Evolutionary conservation across 345 rosid species (phyloP).

Genomic region (Angophora floribunda): DNA sequence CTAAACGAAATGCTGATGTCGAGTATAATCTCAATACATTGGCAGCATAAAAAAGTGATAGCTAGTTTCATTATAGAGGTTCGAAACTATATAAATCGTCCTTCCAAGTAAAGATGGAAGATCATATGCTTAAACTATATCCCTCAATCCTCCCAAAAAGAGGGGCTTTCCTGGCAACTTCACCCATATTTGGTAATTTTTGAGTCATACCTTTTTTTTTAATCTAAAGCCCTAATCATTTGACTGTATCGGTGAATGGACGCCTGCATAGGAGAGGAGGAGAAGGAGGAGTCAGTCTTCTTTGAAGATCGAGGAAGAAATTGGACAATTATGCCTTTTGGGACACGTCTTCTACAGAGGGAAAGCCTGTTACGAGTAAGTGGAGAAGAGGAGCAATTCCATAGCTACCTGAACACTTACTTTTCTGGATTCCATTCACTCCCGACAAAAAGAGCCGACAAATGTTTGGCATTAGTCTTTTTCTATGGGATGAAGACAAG

Average conservation of each 20-base stretch:
- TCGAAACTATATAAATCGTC: accelerated
- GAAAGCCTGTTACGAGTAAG: not conserved
- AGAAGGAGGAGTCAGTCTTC: not conserved
- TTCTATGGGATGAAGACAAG: no score
- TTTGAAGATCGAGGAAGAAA: not conserved
- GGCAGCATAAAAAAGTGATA: not conserved
- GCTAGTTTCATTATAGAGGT: not conserved
- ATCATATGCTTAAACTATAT: not conserved
- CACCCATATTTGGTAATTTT: not conserved
- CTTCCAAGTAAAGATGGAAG: not conserved
- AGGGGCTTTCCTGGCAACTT: not conserved
- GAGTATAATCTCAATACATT: not conserved
- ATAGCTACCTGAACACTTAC: not conserved
- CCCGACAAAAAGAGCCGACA: no score
- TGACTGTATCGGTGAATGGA: not conserved
- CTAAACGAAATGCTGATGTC: not conserved
- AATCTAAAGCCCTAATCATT: not conserved
- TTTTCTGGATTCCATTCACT: not conserved
- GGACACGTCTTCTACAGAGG: not conserved
- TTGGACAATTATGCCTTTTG: not conserved
- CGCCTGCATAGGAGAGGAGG: not conserved
- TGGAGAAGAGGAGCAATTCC: not conserved
- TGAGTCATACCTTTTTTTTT: no score
- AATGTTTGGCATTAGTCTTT: no score
- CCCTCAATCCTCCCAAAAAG: not conserved